Evolutionary conservation across 208 protist genomes (phyloP), one percentile per base, ranked within the genome.

Genomic region (Naegleria gruberi): DNA sequence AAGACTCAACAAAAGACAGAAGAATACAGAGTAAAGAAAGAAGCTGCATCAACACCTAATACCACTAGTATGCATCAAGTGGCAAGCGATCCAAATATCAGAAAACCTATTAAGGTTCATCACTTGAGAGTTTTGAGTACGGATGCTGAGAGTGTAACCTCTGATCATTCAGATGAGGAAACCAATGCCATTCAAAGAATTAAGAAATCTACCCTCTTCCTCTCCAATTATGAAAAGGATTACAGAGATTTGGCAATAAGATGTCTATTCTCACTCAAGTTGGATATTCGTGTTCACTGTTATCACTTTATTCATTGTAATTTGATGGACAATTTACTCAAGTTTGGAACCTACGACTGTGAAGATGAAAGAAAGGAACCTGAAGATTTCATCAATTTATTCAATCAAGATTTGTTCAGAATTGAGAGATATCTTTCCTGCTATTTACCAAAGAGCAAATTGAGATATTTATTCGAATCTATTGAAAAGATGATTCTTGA

Each of bases 371-470:
- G 34, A 34, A 65, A 19, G n/a, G 44, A 88, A 42, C 84, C 84
- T n/a, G 84, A 88, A 42, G 23, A 47, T 30, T 88, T 55, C 40
- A 42, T 65, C 4, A 40, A 40, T 88, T 1, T 30, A 40, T 88
- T 88, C 12, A 88, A 88, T 42, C 10, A 30, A 43, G 84, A 88
- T 65, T 43, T 88, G 10, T 19, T 34, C 4, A 34, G 37, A 10
- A 41, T 88, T 15, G 34, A 88, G 30, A 65, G 43, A 65, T 65
- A 40, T 40, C 5, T 65, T 40, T 40, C 19, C 2, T 45, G 4
- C 19, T 88, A 88, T 65, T 43, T 88, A 42, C 84, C 84, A 40
- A 88, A 65, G 12, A 30, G 4, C 15, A 88, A 88, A 42, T 34
- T n/a, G 0, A 19, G 43, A 26, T 88, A 88, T 65, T 41, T 88